Base-by-base conservation (phyloP, 192 early-diverging fungal species). In the Jimgerdemannia flammicorona region DNA sequence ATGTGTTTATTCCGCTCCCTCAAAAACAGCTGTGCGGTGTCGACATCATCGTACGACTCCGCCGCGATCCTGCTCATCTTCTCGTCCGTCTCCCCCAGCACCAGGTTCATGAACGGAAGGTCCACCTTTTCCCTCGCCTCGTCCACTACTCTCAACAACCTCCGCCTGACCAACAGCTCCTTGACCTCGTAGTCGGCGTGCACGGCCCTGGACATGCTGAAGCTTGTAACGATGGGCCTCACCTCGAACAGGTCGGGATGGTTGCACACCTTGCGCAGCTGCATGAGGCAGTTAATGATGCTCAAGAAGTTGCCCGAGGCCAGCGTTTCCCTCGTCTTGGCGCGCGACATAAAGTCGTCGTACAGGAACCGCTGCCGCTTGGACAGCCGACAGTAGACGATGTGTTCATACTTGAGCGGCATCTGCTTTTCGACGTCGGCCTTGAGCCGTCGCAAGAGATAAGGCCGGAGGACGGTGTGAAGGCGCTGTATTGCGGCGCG, bases 261-360 rank as follows among this genome's bases (percentile, higher is more conserved):
- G 74, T 88, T 86, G 72, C 91, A 82, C 49, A 89, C 85, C 73
- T 89, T 84, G 66, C 92, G 90, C 69, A 93, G 83, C 79, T 94
- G 91, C 90, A 90, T 90, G 70, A 94, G 66, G 40, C 90, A 91
- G 68, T 90, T 91, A 74, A 93, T 92, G 43, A 92, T 91, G 73
- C 88, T 89, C 74, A 94, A 67, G 72, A 94, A 94, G 70, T 93
- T 90, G 17, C 92, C 93, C 3, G 85, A 81, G 9, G 84, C 84
- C 41, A 96, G 80, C 3, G 90, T 91, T 66, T 92, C 91, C 49
- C 87, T 90, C 8, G 94, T 96, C 78, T 91, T 91, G 40, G 91
- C 87, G 7, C 94, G 90, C 20, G 88, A 86, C 94, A 96, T 94
- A 69, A 90, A 93, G 41, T 93, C 92, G 65, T 92, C 91, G 68